Evolutionary conservation across 2,329 filamentous ascomycete species (phyloP).

Genomic region (Bisporella sp.): DNA sequence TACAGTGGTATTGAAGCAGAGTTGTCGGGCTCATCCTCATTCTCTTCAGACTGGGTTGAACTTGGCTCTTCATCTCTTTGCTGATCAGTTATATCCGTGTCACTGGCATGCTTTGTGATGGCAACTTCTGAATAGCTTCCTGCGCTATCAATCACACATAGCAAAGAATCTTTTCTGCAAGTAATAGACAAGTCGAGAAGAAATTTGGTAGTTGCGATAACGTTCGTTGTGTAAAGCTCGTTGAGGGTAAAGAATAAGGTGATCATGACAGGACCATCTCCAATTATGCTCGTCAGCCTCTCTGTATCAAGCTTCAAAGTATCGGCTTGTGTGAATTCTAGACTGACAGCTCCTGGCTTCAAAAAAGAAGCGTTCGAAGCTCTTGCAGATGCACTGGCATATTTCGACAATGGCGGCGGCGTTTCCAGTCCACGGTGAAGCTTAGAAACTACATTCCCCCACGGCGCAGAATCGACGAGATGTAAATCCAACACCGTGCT

Average conservation of each 20-base stretch:
- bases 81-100: neutral
- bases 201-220: constrained; percentile 67
- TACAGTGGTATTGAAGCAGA: neutral
- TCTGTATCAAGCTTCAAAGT: constrained; percentile 35
- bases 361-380: constrained; percentile 41
- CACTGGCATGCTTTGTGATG: constrained; percentile 50
- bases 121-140: constrained; percentile 85
- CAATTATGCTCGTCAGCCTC: constrained; percentile 26
- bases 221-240: constrained; percentile 77
- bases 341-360: constrained; percentile 29
- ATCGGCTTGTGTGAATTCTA: constrained; percentile 41
- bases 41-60: neutral
- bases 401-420: constrained; percentile 42
- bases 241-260: constrained; percentile 94
- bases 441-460: constrained; percentile 54
- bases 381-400: constrained; percentile 41
- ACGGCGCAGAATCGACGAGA: constrained; percentile 78
- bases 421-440: constrained; percentile 51
- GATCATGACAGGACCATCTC: constrained; percentile 46
- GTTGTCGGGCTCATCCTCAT: neutral
- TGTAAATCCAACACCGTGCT: constrained; percentile 36
- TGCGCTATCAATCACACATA: constrained; percentile 87
- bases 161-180: constrained; percentile 51
- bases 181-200: constrained; percentile 60
- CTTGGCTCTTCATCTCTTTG: neutral